Base-by-base conservation (phyloP, 2,329 filamentous ascomycete genomes). In the Fusarium domesticum region DNA sequence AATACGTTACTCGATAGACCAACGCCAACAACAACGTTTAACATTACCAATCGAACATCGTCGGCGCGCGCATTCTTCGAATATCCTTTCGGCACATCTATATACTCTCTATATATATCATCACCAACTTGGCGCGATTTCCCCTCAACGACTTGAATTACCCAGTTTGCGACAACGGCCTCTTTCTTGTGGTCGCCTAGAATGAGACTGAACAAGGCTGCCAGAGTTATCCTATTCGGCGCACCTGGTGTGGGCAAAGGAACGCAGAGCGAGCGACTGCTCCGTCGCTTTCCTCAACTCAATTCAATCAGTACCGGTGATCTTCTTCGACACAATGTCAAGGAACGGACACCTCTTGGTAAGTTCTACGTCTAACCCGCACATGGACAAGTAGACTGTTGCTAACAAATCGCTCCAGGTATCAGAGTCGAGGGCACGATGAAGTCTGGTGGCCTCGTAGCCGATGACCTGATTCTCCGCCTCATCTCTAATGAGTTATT, bases 171-270 rank as follows among this genome's bases (percentile, higher is more conserved):
- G 33, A 35, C 48, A 50, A 47, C 56, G 45, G 43, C 54, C 57
- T 53, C 30, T 37, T 45, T 36, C 39, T 51, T 50, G 42, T 31
- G 47, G 50, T 56, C 49, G 51, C 54, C 45, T 57, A 64, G 62
- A 53, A 84, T 84, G 81, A 76, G 81, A 71, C 80, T 95, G 62
- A 79, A 77, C 55, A 84, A 78, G 70, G 92, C 93, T 45, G 93
- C 93, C 42, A 87, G 93, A 51, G 85, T 97, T 53, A 97, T 98
- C 64, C 82, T 98, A 56, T 82, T 98, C 59, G 93, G 93, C 59
- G 91, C 92, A 40, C 93, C 93, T n/a, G 91, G 91, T 46, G 93
- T 96, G 45, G 93, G 93, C 51, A 98, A 98, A 69, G 93, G 92
- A 51, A 98, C 93, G 3, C 93, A 98, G 73, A 89, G 89, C 39